phyloP scores from a whole-genome alignment of 139 green algal species.

The Tetradesmus lagerheimii region DNA sequence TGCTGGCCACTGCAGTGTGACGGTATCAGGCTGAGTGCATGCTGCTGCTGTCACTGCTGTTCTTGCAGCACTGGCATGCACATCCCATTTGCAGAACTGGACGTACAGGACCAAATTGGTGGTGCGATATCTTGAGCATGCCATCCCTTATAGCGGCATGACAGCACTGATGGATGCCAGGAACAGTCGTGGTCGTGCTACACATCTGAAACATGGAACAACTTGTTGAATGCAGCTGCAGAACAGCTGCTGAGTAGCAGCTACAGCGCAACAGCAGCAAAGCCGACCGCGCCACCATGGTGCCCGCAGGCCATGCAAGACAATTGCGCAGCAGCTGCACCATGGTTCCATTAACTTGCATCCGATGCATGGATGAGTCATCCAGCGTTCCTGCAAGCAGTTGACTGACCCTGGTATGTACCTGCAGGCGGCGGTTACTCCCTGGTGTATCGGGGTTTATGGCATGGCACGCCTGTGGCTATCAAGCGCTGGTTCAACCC shows the following conservation, averaged over 20 bases:
- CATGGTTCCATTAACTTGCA: neutral
- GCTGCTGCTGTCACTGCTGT: neutral
- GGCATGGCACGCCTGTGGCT: constrained; percentile 73
- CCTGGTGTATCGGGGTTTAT: constrained; percentile 72
- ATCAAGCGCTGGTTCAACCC: constrained; percentile 85
- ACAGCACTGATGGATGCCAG: too few species aligned
- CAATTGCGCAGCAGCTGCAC: neutral
- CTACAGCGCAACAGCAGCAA: neutral
- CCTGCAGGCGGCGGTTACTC: constrained; percentile 69
- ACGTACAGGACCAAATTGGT: constrained; percentile 70
- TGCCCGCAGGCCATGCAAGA: neutral
- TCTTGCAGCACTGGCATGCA: constrained; percentile 39
- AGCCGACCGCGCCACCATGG: too few species aligned
- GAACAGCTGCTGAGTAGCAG: too few species aligned
- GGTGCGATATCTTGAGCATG: neutral
- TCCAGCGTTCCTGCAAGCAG: neutral
- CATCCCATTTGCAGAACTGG: constrained; percentile 71
- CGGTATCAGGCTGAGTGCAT: neutral
- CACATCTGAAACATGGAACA: too few species aligned
- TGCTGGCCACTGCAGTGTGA: too few species aligned
- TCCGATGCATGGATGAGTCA: neutral
- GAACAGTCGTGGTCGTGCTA: too few species aligned
- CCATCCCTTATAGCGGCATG: neutral
- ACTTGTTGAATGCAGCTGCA: too few species aligned
- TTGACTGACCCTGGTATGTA: neutral